Evolutionary conservation across 225 moss, liverwort and hornwort species (phyloP).

Genomic region (Thuidium tamariscinum): DNA sequence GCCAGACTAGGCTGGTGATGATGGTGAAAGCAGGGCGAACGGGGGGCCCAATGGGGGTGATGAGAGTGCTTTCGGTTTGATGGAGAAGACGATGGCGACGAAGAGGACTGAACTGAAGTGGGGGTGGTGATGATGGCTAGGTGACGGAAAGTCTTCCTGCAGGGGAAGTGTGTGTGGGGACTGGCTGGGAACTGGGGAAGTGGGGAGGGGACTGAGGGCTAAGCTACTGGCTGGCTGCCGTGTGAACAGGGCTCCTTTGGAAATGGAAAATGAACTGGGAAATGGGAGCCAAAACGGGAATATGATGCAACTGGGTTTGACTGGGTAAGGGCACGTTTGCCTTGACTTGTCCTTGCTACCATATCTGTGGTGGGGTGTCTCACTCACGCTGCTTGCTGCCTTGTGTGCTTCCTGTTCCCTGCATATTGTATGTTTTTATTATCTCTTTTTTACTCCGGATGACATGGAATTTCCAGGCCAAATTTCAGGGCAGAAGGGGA

Average conservation of each 20-base stretch:
- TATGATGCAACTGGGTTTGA: conserved; percentile 1
- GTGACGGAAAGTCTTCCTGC: conserved; percentile 1
- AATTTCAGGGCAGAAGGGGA: neutral
- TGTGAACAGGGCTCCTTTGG: neutral
- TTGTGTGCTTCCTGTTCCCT: neutral
- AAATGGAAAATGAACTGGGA: neutral
- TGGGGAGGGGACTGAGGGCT: no score
- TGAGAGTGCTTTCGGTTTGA: neutral
- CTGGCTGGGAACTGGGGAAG: no score
- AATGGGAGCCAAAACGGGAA: neutral
- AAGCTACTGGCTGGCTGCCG: neutral
- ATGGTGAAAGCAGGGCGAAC: neutral
- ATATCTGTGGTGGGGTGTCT: neutral
- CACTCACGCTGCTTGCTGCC: neutral
- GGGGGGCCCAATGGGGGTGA: neutral
- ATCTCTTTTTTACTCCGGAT: neutral
- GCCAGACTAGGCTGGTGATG: neutral
- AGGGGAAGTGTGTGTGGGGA: neutral
- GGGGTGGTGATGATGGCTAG: neutral
- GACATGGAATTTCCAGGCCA: neutral
- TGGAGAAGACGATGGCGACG: neutral
- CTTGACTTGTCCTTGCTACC: conserved; percentile 2
- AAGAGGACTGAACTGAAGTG: neutral
- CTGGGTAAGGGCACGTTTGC: neutral
- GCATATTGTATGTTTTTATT: neutral